phyloP scores from a whole-genome alignment of 2,329 filamentous ascomycete species.

The Fusarium nisikadoi region DNA sequence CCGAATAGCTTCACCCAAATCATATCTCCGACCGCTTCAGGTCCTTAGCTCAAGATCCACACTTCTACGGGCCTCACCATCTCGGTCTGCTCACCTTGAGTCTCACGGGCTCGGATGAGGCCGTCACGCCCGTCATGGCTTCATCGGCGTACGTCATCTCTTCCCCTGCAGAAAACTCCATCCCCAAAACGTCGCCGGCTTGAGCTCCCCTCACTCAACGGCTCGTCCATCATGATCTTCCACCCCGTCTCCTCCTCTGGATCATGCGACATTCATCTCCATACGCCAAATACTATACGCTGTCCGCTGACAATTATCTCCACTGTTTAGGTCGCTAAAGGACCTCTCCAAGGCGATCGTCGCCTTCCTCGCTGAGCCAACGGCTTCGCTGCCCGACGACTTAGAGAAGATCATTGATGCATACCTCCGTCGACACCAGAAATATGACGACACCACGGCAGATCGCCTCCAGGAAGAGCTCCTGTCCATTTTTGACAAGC shows the following conservation, averaged over 20 bases:
- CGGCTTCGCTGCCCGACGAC: constrained; percentile 73
- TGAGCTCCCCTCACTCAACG: constrained; percentile 19
- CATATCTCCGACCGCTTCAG: constrained; percentile 14
- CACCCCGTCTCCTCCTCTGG: constrained; percentile 23
- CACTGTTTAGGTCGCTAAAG: constrained; percentile 62
- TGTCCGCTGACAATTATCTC: constrained; percentile 35
- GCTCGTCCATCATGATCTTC: constrained; percentile 27
- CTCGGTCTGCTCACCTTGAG: constrained; percentile 38
- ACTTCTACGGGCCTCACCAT: constrained; percentile 35
- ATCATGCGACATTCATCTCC: constrained; percentile 20
- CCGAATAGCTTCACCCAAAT: constrained; percentile 39
- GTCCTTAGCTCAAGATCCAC: constrained; percentile 29
- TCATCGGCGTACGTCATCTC: constrained; percentile 45
- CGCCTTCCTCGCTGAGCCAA: constrained; percentile 59
- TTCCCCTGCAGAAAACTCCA: constrained; percentile 38
- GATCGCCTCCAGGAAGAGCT: constrained; percentile 81
- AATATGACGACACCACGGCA: constrained; percentile 74
- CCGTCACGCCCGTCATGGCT: constrained; percentile 43
- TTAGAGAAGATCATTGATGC: constrained; percentile 69
- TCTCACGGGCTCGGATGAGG: constrained; percentile 43
- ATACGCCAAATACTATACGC: constrained; percentile 7
- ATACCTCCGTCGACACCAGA: constrained; percentile 75
- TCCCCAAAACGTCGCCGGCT: constrained; percentile 5
- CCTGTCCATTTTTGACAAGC: constrained; percentile 71
- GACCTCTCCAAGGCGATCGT: constrained; percentile 69